Conservation (phyloP, 495 filamentous ascomycete species). For the Aspergillus sclerotioniger region DNA sequence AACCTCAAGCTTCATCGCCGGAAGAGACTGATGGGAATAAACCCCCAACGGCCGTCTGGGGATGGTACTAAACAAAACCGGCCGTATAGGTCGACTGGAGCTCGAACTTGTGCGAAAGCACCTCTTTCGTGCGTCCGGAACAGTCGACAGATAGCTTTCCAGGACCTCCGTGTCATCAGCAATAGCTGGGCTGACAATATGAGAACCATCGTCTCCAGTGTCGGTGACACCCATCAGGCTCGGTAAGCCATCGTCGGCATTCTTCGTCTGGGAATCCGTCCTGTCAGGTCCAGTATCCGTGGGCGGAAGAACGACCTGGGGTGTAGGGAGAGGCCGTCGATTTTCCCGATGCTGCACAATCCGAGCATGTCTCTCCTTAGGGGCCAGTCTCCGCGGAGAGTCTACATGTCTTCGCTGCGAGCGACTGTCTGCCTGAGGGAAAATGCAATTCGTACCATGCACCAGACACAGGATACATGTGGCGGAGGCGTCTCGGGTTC, state of each 20-base stretch:
- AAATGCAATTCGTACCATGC: constrained; percentile 27
- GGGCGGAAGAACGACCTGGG: neutral
- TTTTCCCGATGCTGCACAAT: neutral
- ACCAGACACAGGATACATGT: constrained; percentile 26
- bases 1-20: constrained; percentile 34
- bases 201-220: constrained; percentile 21
- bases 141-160: constrained; percentile 28
- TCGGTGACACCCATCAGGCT: constrained; percentile 20
- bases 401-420: constrained; percentile 4
- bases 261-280: too few relatives aligned
- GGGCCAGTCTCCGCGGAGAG: constrained; percentile 12
- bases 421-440: constrained; percentile 16
- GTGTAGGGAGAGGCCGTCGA: neutral
- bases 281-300: neutral
- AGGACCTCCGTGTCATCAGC: constrained; percentile 32
- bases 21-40: constrained; percentile 24
- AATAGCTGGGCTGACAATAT: constrained; percentile 35
- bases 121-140: constrained; percentile 24
- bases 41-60: constrained; percentile 42
- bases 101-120: constrained; percentile 25
- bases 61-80: constrained; percentile 58
- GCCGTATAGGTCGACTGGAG: constrained; percentile 43
- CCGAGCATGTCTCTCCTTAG: constrained; percentile 4
- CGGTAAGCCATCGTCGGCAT: constrained; percentile 1
- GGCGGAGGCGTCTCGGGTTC: constrained; percentile 8